A percentile compares a stretch with the other conserved stretches of the same genome.
These are phyloP conservation scores for Corrigiola litoralis DNA, from an alignment of 179 eudicot genomes.

Conservation along the genomic window DNA sequence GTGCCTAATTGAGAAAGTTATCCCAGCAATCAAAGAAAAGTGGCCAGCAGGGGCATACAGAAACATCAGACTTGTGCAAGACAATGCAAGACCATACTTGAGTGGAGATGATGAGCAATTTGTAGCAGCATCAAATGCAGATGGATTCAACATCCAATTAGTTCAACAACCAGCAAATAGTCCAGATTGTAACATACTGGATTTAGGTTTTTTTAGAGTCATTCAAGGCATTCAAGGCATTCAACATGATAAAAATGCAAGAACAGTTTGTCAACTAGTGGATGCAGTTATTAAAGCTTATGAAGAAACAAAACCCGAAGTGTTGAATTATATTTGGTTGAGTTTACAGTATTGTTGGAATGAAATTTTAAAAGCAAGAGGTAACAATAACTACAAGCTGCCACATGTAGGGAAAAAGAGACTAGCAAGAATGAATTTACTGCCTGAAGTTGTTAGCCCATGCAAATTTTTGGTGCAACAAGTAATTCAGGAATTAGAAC, in stretches of 20 bases:
- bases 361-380: background rate
- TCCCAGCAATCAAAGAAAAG: background rate
- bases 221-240: no score
- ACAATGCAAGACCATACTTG: no score
- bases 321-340: background rate
- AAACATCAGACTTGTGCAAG: no score
- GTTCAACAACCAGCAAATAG: background rate
- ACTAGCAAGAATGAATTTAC: background rate
- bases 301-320: background rate
- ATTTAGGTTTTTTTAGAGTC: no score
- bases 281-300: background rate
- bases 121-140: background rate
- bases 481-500: no score
- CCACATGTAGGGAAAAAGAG: background rate
- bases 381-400: background rate
- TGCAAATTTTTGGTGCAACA: no score
- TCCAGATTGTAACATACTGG: background rate
- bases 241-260: background rate
- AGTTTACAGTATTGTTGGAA: background rate
- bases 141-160: background rate
- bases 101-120: background rate
- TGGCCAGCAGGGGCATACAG: no score
- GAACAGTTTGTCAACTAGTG: background rate
- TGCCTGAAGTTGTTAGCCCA: background rate
- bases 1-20: background rate